phyloP scores from a whole-genome alignment of 1,284 basidiomycete genomes.

The Somion occarium region DNA sequence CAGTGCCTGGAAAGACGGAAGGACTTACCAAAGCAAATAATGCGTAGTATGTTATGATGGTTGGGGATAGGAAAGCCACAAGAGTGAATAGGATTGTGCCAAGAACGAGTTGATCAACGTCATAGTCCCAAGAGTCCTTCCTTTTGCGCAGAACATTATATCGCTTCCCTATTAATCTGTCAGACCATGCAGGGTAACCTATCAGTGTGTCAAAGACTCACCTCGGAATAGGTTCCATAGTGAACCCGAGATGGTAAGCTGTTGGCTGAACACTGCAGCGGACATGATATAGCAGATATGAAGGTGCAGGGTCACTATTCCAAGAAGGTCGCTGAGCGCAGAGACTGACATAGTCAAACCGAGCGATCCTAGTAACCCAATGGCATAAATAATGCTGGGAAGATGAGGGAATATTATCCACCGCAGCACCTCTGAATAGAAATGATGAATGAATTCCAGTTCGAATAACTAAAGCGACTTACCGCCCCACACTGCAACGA shows the following conservation, averaged over 20 bases:
- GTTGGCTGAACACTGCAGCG: constrained; percentile 58
- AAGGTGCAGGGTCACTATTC: constrained; percentile 71
- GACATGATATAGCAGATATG: constrained; percentile 69
- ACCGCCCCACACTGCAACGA: constrained; percentile 70
- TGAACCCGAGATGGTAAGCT: constrained; percentile 58
- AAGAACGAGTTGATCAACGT: constrained; percentile 90
- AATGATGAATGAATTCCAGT: neutral
- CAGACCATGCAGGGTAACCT: neutral
- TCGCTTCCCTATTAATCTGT: constrained; percentile 62
- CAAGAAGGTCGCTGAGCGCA: constrained; percentile 61
- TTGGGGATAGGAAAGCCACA: constrained; percentile 87
- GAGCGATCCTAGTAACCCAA: constrained; percentile 52
- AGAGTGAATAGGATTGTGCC: constrained; percentile 95
- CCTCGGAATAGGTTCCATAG: constrained; percentile 96
- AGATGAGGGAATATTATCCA: constrained; percentile 35
- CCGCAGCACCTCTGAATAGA: constrained; percentile 32
- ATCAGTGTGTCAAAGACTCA: constrained; percentile 28
- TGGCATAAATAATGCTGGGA: constrained; percentile 40
- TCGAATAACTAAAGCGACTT: constrained; percentile 24
- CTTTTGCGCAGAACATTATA: constrained; percentile 81
- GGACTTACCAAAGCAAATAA: constrained; percentile 71
- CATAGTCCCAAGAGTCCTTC: constrained; percentile 87
- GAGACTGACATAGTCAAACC: constrained; percentile 74
- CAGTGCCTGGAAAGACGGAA: constrained; percentile 6
- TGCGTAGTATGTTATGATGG: constrained; percentile 81